These are phyloP conservation scores for Ophiocordyceps camponoti-saundersi DNA, from an alignment of 2,329 filamentous ascomycete species.

Conservation along the genomic window DNA sequence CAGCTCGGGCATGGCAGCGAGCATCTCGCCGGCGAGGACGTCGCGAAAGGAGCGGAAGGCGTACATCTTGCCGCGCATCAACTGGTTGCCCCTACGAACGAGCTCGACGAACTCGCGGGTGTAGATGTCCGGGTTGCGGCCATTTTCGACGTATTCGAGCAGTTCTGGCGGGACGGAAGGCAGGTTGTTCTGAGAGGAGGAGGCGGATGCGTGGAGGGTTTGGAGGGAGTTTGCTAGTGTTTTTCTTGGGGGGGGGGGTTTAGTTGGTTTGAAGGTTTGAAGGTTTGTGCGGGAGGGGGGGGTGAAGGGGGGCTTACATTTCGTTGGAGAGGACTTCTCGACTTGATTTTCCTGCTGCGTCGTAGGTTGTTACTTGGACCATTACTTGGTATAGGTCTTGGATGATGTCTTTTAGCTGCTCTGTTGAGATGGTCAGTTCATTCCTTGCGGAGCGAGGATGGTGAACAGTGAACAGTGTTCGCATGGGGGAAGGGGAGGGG, in stretches of 20 bases:
- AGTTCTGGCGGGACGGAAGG: slow-evolving; percentile 44
- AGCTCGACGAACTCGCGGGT: slow-evolving; percentile 58
- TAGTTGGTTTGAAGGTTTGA: too few species aligned
- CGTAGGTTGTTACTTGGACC: slow-evolving; percentile 45
- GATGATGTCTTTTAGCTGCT: slow-evolving; percentile 43
- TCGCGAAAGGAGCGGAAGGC: slow-evolving; percentile 46
- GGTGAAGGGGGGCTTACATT: slow-evolving; percentile 17
- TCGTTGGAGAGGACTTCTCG: slow-evolving; percentile 38
- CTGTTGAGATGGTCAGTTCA: slow-evolving; percentile 14
- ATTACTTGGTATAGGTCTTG: slow-evolving; percentile 47
- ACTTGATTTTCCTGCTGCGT: slow-evolving; percentile 31
- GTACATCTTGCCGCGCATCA: slow-evolving; percentile 45
- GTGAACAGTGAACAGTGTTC: too few species aligned
- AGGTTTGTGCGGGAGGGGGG: background rate
- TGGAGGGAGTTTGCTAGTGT: slow-evolving; percentile 21
- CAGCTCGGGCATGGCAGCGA: slow-evolving; percentile 41
- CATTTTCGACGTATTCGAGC: slow-evolving; percentile 52
- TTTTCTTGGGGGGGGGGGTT: slow-evolving; percentile 12
- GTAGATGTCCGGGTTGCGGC: slow-evolving; percentile 59
- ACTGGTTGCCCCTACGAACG: slow-evolving; percentile 47
- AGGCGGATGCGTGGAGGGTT: slow-evolving; percentile 21
- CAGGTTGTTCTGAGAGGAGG: slow-evolving; percentile 20
- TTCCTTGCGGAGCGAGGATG: too few species aligned
- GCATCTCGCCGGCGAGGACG: slow-evolving; percentile 41
- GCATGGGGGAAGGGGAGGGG: background rate